Percentiles rank a stretch among this genome's conserved stretches.
Conservation (phyloP, 1,284 basidiomycete species). For the Cryptococcus floricola region DNA sequence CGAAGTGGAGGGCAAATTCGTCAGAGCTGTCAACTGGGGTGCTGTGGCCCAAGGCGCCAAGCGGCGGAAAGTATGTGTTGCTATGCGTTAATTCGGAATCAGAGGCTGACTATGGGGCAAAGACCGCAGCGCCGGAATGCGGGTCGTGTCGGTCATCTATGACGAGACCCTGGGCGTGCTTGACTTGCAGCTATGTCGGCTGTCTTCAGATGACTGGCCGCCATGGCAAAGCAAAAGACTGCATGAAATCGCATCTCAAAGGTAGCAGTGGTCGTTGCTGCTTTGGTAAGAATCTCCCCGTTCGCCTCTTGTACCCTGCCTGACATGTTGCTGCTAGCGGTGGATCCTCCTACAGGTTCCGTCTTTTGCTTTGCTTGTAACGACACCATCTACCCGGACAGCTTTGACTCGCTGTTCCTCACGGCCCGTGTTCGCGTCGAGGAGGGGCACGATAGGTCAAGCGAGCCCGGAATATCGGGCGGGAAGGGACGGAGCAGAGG, state of each 20-base stretch:
- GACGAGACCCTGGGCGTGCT: constrained; percentile 69
- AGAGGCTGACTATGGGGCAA: constrained; percentile 17
- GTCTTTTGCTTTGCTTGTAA: constrained; percentile 60
- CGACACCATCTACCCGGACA: constrained; percentile 57
- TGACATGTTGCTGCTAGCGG: constrained; percentile 48
- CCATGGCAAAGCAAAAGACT: constrained; percentile 17
- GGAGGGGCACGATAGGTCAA: constrained; percentile 55
- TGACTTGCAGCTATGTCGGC: constrained; percentile 70
- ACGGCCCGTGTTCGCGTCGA: constrained; percentile 52
- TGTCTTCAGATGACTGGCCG: constrained; percentile 57
- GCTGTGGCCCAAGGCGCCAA: constrained; percentile 33
- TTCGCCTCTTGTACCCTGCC: not conserved
- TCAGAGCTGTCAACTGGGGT: constrained; percentile 34
- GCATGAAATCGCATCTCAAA: constrained; percentile 30
- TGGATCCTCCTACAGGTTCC: constrained; percentile 58
- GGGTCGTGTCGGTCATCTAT: constrained; percentile 60
- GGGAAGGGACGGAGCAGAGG: constrained; percentile 29
- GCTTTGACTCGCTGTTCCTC: constrained; percentile 51
- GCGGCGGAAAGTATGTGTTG: constrained; percentile 31
- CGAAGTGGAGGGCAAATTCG: constrained; percentile 25
- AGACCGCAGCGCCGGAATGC: constrained; percentile 58
- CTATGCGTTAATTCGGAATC: not conserved
- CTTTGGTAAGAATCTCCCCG: constrained; percentile 59
- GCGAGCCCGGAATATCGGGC: constrained; percentile 55
- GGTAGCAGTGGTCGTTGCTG: constrained; percentile 52